Evolutionary conservation across 2,329 filamentous ascomycete species (phyloP).

Genomic region (Neoarthrinium moseri): DNA sequence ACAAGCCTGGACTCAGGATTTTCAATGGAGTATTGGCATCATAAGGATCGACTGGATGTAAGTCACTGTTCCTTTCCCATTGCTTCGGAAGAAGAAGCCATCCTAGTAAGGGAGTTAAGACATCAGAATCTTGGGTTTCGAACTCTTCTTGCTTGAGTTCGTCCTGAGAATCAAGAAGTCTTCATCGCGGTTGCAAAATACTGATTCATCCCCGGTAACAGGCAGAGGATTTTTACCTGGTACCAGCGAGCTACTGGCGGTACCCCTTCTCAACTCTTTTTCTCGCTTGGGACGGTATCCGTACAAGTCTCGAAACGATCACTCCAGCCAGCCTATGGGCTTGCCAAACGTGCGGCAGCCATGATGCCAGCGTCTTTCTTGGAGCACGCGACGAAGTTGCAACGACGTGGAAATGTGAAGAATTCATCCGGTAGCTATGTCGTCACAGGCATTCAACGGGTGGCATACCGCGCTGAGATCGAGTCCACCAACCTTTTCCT

Average conservation of each 20-base stretch:
- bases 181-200: no score
- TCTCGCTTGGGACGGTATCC: slow-evolving; percentile 70
- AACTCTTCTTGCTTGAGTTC: background rate
- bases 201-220: background rate
- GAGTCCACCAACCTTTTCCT: slow-evolving; percentile 92
- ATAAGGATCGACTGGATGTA: slow-evolving; percentile 72
- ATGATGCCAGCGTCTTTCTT: slow-evolving; percentile 43
- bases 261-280: slow-evolving; percentile 75
- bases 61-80: slow-evolving; percentile 1
- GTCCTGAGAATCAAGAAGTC: no score
- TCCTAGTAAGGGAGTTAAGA: no score
- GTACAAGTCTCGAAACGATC: slow-evolving; percentile 76
- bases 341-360: slow-evolving; percentile 55
- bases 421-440: slow-evolving; percentile 54
- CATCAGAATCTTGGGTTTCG: background rate
- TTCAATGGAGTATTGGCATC: slow-evolving; percentile 97
- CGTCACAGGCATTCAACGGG: slow-evolving; percentile 83
- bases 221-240: slow-evolving; percentile 84
- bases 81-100: background rate
- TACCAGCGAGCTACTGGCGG: slow-evolving; percentile 93
- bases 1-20: slow-evolving; percentile 92
- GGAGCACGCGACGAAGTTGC: slow-evolving; percentile 35
- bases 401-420: slow-evolving; percentile 55
- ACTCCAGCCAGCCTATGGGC: slow-evolving; percentile 31
- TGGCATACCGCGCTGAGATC: slow-evolving; percentile 81